These are phyloP conservation scores for Penicillium sp. DNA, from an alignment of 2,329 filamentous ascomycete species.

Conservation along the genomic window DNA sequence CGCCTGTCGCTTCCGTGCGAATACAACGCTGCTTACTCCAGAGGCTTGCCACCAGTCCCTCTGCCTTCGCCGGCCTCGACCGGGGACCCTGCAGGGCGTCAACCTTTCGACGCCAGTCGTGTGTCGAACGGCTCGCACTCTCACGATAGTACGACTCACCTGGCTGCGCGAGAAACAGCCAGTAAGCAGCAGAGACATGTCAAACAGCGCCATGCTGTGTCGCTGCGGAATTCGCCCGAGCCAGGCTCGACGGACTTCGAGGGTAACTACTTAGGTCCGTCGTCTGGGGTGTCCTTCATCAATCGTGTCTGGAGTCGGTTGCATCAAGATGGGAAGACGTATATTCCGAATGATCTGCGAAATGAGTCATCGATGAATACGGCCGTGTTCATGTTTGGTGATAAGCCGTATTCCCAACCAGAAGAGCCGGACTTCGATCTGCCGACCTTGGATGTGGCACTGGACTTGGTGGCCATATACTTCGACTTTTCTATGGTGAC, in stretches of 20 bases:
- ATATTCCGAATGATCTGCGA: conserved; percentile 29
- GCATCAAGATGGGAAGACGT: conserved; percentile 51
- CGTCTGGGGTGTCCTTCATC: conserved; percentile 56
- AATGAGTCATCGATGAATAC: conserved; percentile 42
- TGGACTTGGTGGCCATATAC: conserved; percentile 52
- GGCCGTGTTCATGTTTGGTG: conserved; percentile 50
- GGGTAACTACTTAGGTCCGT: conserved; percentile 56
- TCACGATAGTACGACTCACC: conserved; percentile 1
- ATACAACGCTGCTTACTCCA: conserved; percentile 39
- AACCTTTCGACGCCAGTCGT: neutral
- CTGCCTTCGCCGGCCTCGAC: conserved; percentile 14
- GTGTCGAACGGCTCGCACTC: conserved; percentile 5
- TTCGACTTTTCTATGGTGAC: conserved; percentile 62
- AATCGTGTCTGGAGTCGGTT: conserved; percentile 66
- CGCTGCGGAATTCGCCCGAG: conserved; percentile 44
- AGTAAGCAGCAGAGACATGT: too few species aligned
- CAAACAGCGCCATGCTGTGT: conserved; percentile 19
- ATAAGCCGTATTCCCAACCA: conserved; percentile 48
- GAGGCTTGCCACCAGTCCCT: conserved; percentile 38
- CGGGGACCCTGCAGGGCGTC: neutral
- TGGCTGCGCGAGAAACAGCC: neutral
- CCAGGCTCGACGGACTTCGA: conserved; percentile 51
- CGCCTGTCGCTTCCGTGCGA: conserved; percentile 33
- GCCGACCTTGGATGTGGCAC: conserved; percentile 39
- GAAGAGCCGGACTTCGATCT: conserved; percentile 39